These are phyloP conservation scores for Primulina tabacum DNA, from an alignment of 257 asterid species.

Conservation along the genomic window DNA sequence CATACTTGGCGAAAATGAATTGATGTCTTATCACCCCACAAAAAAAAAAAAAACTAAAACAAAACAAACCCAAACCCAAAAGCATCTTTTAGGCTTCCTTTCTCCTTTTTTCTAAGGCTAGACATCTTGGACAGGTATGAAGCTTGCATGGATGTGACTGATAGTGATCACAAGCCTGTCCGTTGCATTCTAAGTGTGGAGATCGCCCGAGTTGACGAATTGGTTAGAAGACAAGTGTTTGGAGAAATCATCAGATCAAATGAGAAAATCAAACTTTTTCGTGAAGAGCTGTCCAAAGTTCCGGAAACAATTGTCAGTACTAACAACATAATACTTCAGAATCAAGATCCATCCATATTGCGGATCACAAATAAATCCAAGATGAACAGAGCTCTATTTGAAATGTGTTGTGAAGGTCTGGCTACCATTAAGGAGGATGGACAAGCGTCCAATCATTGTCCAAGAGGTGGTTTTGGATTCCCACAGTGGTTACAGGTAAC, in stretches of 20 bases:
- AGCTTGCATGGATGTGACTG: conserved; percentile 98
- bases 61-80: background rate
- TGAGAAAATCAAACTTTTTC: conserved; percentile 54
- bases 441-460: conserved; percentile 67
- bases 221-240: conserved; percentile 84
- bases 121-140: conserved; percentile 63
- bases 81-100: conserved; percentile 20
- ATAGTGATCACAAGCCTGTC: conserved; percentile 98
- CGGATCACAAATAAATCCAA: conserved; percentile 76
- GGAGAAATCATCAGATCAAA: conserved; percentile 81
- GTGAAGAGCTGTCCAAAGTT: conserved; percentile 50
- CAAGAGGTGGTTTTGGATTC: conserved; percentile 88
- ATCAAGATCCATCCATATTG: conserved; percentile 73
- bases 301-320: conserved; percentile 89
- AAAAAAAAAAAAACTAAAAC: too few relatives aligned
- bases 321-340: conserved; percentile 80
- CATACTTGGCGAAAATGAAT: background rate
- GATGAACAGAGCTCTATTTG: conserved; percentile 52
- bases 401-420: conserved; percentile 77
- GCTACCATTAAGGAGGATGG: conserved; percentile 61
- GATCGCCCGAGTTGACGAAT: conserved; percentile 86
- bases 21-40: background rate
- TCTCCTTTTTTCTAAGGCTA: conserved; percentile 16
- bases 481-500: conserved; percentile 94
- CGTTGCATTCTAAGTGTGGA: conserved; percentile 80